phyloP scores from a whole-genome alignment of 345 rosid genomes.

The Salix dunnii region DNA sequence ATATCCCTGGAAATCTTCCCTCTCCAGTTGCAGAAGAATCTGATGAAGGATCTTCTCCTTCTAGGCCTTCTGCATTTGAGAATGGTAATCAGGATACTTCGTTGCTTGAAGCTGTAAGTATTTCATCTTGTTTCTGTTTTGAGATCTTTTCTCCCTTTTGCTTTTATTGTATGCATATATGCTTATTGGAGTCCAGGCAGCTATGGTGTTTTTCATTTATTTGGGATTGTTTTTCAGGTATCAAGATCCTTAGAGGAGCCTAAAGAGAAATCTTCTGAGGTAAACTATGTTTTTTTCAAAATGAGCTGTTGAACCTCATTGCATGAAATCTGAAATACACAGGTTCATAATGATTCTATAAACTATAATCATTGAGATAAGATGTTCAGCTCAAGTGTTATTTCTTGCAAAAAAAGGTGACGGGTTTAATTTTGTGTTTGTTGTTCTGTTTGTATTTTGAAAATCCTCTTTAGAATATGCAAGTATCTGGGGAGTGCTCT shows the following conservation, averaged over 20 bases:
- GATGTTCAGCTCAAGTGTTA: not conserved
- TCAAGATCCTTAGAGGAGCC: conserved; percentile 57
- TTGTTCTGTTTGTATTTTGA: not conserved
- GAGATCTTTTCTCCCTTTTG: not conserved
- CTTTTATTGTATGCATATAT: not conserved
- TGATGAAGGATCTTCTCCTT: conserved; percentile 73
- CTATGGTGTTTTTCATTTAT: not conserved
- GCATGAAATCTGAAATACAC: not conserved
- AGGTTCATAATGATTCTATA: not conserved
- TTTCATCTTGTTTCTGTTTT: conserved; percentile 4
- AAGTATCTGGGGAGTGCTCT: not conserved
- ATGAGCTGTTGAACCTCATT: not conserved
- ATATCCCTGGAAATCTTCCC: conserved; percentile 80
- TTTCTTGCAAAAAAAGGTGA: not conserved
- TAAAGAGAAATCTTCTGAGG: conserved; percentile 58
- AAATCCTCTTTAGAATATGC: not conserved
- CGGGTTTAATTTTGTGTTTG: not conserved
- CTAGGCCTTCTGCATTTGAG: conserved; percentile 50
- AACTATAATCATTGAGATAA: not conserved
- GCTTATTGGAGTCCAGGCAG: not conserved
- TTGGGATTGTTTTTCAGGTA: conserved; percentile 36
- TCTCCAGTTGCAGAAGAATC: conserved; percentile 90
- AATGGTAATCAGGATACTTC: conserved; percentile 42
- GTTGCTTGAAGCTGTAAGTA: conserved; percentile 47
- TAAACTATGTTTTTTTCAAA: conserved; percentile 5